Evolutionary conservation across 164 flowering plant genomes (phyloP).

Genomic region (Stephania japonica): DNA sequence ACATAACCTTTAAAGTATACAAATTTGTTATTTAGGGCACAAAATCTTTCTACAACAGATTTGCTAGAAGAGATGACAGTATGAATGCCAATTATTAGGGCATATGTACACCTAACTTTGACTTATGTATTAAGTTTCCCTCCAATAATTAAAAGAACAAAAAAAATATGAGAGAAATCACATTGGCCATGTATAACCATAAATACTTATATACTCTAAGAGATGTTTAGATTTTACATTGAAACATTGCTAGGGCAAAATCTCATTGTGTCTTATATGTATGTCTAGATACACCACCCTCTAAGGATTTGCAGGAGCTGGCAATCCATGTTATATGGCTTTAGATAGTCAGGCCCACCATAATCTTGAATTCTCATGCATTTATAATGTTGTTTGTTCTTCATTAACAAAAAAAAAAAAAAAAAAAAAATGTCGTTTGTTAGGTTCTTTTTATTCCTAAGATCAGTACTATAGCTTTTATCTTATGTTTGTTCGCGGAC

Average conservation of each 20-base stretch:
- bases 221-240: not conserved
- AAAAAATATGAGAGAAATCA: too few species aligned
- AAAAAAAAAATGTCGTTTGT: too few species aligned
- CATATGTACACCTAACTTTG: constrained; percentile 5
- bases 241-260: not conserved
- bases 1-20: not conserved
- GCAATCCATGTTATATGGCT: not conserved
- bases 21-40: constrained; percentile 5
- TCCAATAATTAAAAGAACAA: too few species aligned
- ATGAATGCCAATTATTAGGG: constrained; percentile 15
- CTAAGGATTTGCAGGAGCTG: not conserved
- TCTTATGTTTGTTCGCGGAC: too few species aligned
- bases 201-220: not conserved
- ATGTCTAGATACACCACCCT: not conserved
- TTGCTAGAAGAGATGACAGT: constrained; percentile 9
- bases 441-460: too few species aligned
- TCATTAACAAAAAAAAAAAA: too few species aligned
- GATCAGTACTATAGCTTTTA: too few species aligned
- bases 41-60: constrained; percentile 15
- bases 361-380: not conserved
- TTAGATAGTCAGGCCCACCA: not conserved
- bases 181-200: too few species aligned
- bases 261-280: not conserved
- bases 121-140: not conserved
- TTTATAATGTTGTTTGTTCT: not conserved